These are phyloP conservation scores for Rhodotorula mucilaginosa DNA, from an alignment of 1,284 basidiomycete species.

Conservation along the genomic window DNA sequence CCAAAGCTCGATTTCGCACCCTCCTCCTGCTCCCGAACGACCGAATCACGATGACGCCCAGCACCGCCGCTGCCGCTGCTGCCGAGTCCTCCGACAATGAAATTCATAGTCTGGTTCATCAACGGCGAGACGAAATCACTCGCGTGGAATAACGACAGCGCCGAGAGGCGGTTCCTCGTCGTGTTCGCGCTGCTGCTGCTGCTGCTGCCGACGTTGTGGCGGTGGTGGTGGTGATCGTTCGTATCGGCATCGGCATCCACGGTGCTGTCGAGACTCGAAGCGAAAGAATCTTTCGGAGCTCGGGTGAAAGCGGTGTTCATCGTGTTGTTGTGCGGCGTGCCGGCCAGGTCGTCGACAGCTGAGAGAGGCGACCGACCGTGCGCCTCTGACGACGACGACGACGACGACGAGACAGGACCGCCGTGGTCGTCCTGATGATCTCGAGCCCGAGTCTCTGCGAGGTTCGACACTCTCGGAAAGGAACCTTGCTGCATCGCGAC, in stretches of 20 bases:
- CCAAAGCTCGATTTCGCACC: conserved; percentile 1
- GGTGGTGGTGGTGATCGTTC: too few species aligned
- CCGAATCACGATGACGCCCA: too few species aligned
- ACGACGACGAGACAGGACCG: too few species aligned
- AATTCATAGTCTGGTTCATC: background rate
- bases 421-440: background rate
- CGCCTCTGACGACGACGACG: background rate
- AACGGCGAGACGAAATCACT: conserved; percentile 8
- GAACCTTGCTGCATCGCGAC: too few species aligned
- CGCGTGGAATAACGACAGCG: background rate
- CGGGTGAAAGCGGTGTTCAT: background rate
- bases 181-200: background rate
- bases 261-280: background rate
- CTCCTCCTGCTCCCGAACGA: too few species aligned
- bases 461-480: too few species aligned
- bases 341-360: too few species aligned
- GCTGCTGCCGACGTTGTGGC: too few species aligned
- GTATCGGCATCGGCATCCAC: too few species aligned
- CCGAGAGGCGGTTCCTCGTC: background rate
- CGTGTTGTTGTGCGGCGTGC: background rate
- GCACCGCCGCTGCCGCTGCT: too few species aligned
- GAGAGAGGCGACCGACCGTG: background rate
- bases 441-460: too few species aligned
- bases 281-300: conserved; percentile 5
- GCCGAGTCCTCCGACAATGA: background rate